A percentile compares a stretch with the other conserved stretches of the same genome.
phyloP scores from a whole-genome alignment of 176 grass and related monocot genomes.

The Triticum timopheevii region DNA sequence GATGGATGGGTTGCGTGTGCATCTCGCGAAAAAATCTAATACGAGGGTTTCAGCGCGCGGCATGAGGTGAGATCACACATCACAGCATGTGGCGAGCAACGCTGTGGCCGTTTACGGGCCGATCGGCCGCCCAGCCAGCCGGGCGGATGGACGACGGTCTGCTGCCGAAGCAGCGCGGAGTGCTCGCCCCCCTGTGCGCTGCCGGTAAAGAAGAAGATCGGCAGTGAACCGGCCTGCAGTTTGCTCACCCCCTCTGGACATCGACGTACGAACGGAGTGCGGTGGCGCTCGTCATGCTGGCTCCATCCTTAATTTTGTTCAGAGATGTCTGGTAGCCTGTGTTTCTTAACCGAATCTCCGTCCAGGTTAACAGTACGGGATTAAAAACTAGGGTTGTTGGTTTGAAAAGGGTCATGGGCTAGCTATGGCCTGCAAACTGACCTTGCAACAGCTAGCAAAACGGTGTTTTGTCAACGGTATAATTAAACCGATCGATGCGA shows the following conservation, averaged over 20 bases:
- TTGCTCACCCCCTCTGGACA: not conserved
- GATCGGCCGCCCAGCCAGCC: not conserved
- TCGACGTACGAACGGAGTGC: not conserved
- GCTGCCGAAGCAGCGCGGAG: not conserved
- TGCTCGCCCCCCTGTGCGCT: no score
- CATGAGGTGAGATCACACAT: no score
- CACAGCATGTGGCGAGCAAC: no score
- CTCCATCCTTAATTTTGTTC: not conserved
- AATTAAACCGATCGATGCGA: not conserved
- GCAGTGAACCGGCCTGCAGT: not conserved
- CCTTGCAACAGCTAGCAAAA: not conserved
- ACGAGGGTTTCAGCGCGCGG: conserved; percentile 36
- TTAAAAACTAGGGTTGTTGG: not conserved
- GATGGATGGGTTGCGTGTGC: conserved; percentile 30
- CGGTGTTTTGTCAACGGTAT: not conserved
- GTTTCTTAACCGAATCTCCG: not conserved
- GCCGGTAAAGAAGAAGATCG: not conserved
- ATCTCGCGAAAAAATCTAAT: conserved; percentile 27
- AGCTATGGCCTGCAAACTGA: not conserved
- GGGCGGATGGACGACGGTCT: not conserved
- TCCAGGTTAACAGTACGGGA: not conserved
- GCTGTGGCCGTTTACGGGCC: not conserved
- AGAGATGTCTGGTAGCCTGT: not conserved
- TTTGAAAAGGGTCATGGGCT: not conserved
- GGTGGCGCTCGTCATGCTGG: not conserved